Conservation (phyloP, 192 early-diverging fungal species). For the Backusella liffmaniae region DNA sequence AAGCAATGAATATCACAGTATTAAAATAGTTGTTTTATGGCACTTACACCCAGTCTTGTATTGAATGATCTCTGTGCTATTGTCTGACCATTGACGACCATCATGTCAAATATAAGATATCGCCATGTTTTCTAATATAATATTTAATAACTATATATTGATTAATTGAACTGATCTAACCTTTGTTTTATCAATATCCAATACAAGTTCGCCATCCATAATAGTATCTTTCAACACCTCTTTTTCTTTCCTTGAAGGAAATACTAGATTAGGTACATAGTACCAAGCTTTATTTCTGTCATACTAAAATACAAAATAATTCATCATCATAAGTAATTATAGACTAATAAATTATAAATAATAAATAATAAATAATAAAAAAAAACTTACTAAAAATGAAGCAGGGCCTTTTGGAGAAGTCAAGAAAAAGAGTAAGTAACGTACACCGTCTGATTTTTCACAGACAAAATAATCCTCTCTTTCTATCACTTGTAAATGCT, state of each 20-base stretch:
- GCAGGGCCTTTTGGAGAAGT: constrained; percentile 54
- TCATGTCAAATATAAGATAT: constrained; percentile 62
- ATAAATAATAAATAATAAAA: background rate
- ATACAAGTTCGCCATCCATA: constrained; percentile 75
- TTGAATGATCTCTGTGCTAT: constrained; percentile 59
- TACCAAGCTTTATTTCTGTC: constrained; percentile 72
- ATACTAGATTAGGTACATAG: constrained; percentile 55
- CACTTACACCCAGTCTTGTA: constrained; percentile 65
- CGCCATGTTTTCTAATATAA: constrained; percentile 42
- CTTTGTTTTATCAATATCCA: constrained; percentile 55
- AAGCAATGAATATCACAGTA: constrained; percentile 17
- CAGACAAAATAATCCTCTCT: constrained; percentile 62
- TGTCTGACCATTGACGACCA: constrained; percentile 57
- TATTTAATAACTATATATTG: background rate
- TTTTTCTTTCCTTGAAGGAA: constrained; percentile 44
- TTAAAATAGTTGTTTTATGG: background rate
- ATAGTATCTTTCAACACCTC: constrained; percentile 64
- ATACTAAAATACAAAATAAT: constrained; percentile 44
- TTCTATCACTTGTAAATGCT: constrained; percentile 46
- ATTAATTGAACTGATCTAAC: constrained; percentile 22
- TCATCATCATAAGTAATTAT: too few species aligned
- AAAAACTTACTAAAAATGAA: constrained; percentile 51
- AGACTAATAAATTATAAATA: background rate
- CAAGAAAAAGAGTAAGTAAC: constrained; percentile 48
- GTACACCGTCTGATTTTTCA: constrained; percentile 53